Percentiles rank a stretch among this genome's conserved stretches.
phyloP scores from a whole-genome alignment of 2,329 filamentous ascomycete genomes.

The Torrubiellomyces zombiae region DNA sequence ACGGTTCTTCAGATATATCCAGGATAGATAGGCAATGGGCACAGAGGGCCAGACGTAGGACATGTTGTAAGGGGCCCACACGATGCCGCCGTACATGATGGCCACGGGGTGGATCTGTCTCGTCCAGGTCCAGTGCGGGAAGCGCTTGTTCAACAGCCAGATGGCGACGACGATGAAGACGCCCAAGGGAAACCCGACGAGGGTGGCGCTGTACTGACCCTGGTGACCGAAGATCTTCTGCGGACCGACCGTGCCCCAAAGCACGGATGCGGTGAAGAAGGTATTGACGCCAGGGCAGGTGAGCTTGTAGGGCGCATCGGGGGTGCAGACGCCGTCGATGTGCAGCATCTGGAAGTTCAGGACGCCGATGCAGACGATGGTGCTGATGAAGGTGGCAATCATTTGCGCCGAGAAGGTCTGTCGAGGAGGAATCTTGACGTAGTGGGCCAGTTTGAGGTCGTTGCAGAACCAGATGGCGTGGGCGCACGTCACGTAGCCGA shows the following conservation, averaged over 20 bases:
- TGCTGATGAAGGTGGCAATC: slow-evolving; percentile 36
- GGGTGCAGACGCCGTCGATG: slow-evolving; percentile 31
- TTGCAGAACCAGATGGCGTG: slow-evolving; percentile 34
- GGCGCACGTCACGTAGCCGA: slow-evolving; percentile 30
- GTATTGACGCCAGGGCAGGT: slow-evolving; percentile 36
- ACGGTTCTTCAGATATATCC: slow-evolving; percentile 32
- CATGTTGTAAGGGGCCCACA: slow-evolving; percentile 33
- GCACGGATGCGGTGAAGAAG: slow-evolving; percentile 38
- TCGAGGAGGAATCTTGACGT: slow-evolving; percentile 44
- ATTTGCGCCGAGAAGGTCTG: slow-evolving; percentile 44
- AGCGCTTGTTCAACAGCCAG: slow-evolving; percentile 21
- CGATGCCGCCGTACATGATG: slow-evolving; percentile 27
- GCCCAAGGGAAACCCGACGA: slow-evolving; percentile 34
- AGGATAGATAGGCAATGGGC: slow-evolving; percentile 34
- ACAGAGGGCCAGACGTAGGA: slow-evolving; percentile 34
- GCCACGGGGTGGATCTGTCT: slow-evolving; percentile 31
- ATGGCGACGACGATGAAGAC: slow-evolving; percentile 26
- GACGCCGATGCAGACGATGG: slow-evolving; percentile 31
- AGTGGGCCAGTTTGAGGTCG: slow-evolving; percentile 32
- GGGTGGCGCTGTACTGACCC: slow-evolving; percentile 29
- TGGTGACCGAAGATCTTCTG: slow-evolving; percentile 30
- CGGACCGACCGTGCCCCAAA: slow-evolving; percentile 38
- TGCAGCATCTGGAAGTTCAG: slow-evolving; percentile 31
- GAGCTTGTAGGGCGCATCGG: slow-evolving; percentile 28
- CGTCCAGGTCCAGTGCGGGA: slow-evolving; percentile 20